A percentile compares a stretch with the other conserved stretches of the same genome.
These are phyloP conservation scores for Xenoacremonium recifei DNA, from an alignment of 2,329 filamentous ascomycete species.

Conservation along the genomic window DNA sequence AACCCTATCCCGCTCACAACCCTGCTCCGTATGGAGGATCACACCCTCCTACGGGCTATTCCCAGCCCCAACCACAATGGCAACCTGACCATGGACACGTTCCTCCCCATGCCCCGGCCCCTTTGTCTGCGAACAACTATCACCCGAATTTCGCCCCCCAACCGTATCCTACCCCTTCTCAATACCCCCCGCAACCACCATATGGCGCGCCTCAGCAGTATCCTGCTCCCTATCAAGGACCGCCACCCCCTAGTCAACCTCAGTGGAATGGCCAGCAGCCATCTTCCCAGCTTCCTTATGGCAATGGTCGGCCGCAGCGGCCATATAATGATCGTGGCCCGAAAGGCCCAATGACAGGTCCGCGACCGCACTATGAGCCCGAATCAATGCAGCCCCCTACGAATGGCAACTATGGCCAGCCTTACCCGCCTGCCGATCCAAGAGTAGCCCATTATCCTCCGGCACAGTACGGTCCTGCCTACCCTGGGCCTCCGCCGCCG, in stretches of 20 bases:
- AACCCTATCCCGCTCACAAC: conserved; percentile 33
- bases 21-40: conserved; percentile 29
- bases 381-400: conserved; percentile 32
- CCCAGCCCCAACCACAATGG: conserved; percentile 41
- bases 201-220: conserved; percentile 42
- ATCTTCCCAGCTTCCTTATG: conserved; percentile 36
- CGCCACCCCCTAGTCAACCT: conserved; percentile 32
- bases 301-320: conserved; percentile 39
- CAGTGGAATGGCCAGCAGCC: conserved; percentile 34
- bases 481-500: conserved; percentile 39
- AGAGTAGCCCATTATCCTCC: conserved; percentile 33
- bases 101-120: conserved; percentile 44
- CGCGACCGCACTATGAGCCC: conserved; percentile 35
- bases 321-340: conserved; percentile 46
- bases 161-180: conserved; percentile 43
- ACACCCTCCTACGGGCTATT: conserved; percentile 39
- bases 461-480: conserved; percentile 37
- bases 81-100: conserved; percentile 38
- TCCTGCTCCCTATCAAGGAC: conserved; percentile 33
- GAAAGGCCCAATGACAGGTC: conserved; percentile 30
- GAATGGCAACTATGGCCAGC: conserved; percentile 36
- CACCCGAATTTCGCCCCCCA: conserved; percentile 60
- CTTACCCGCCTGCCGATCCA: conserved; percentile 40
- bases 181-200: conserved; percentile 43
- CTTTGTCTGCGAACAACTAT: conserved; percentile 53